Evolutionary conservation across 768 basidiomycete genomes (phyloP).

Genomic region (Naganishia friedmannii): DNA sequence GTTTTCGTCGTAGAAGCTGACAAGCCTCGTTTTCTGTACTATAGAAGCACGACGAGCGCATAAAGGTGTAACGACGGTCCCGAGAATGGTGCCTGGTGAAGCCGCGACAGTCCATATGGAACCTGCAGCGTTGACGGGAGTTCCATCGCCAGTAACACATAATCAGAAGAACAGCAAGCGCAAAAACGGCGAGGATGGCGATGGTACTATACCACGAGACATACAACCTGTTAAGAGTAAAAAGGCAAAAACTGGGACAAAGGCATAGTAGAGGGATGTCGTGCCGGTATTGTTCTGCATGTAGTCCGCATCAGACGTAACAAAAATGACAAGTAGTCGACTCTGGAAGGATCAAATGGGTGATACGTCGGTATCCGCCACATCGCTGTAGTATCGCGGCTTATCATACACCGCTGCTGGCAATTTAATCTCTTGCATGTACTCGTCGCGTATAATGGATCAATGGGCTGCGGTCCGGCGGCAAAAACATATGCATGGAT

Average conservation of each 20-base stretch:
- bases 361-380: too few relatives aligned
- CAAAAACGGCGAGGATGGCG: not conserved
- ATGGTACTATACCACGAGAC: not conserved
- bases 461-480: too few relatives aligned
- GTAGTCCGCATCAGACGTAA: too few relatives aligned
- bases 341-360: too few relatives aligned
- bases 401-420: too few relatives aligned
- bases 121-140: not conserved
- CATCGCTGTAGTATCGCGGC: too few relatives aligned
- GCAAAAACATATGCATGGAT: not conserved
- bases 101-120: not conserved
- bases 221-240: not conserved
- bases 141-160: not conserved
- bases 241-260: not conserved
- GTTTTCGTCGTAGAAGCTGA: not conserved
- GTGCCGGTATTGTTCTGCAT: not conserved
- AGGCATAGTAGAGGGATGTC: not conserved
- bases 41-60: conserved; percentile 45
- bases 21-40: not conserved
- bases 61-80: conserved; percentile 44
- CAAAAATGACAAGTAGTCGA: too few relatives aligned
- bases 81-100: conserved; percentile 34
- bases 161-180: conserved; percentile 8
- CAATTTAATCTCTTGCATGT: too few relatives aligned
- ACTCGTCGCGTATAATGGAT: too few relatives aligned